These are phyloP conservation scores for Podaxis sp. DNA, from an alignment of 768 basidiomycete species.

Conservation along the genomic window DNA sequence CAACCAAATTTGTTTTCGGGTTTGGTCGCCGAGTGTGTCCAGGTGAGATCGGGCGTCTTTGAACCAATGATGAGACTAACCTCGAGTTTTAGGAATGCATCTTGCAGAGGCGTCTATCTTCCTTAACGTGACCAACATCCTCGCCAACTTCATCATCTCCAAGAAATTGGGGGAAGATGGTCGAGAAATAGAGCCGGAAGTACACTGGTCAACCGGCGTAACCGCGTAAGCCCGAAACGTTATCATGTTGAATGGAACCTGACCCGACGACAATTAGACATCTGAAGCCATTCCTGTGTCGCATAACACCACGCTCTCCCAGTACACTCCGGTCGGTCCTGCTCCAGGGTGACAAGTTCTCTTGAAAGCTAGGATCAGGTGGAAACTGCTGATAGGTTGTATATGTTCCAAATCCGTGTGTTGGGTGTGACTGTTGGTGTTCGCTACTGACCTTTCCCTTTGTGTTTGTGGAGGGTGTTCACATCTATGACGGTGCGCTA, in stretches of 20 bases:
- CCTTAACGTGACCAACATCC: conserved; percentile 29
- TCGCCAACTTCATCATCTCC: conserved; percentile 33
- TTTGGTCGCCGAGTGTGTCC: conserved; percentile 32
- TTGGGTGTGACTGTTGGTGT: no score
- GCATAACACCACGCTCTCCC: conserved; percentile 20
- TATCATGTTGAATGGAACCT: neutral
- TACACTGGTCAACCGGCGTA: conserved; percentile 27
- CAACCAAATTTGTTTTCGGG: conserved; percentile 28
- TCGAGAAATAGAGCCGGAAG: conserved; percentile 30
- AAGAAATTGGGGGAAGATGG: conserved; percentile 30
- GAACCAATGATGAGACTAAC: neutral
- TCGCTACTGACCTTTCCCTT: no score
- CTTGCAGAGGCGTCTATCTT: conserved; percentile 32
- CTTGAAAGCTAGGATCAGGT: neutral
- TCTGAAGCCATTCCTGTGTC: conserved; percentile 21
- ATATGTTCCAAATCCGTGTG: neutral
- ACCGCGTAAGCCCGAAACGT: conserved; percentile 18
- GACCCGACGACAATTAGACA: conserved; percentile 14
- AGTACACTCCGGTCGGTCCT: neutral
- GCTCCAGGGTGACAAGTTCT: neutral
- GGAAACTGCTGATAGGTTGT: neutral
- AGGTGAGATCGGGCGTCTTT: conserved; percentile 13
- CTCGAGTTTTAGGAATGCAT: conserved; percentile 18
- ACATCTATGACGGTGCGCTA: no score
- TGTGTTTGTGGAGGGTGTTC: no score